phyloP scores from a whole-genome alignment of 148 eudicot genomes.

The Camellia granthamiana region DNA sequence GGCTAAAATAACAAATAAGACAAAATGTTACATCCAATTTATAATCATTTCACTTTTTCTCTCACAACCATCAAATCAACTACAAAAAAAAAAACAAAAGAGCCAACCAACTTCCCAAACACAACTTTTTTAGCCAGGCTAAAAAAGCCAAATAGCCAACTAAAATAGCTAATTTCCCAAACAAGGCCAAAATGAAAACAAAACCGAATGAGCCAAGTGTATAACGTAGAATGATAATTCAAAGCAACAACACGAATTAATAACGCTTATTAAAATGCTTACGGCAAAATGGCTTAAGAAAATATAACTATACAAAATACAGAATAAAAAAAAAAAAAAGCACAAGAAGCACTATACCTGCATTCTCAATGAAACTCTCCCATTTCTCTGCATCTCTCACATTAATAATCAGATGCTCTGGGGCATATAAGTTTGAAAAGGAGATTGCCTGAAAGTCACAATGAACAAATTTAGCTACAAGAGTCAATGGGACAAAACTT shows the following conservation, averaged over 20 bases:
- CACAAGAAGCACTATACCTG: slow-evolving; percentile 49
- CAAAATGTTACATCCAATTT: too few relatives aligned
- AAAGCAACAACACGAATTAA: background rate
- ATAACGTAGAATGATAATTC: background rate
- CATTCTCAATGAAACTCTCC: slow-evolving; percentile 90
- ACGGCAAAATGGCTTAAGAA: background rate
- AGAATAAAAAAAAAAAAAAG: background rate
- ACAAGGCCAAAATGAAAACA: too few relatives aligned
- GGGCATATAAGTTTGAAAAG: slow-evolving; percentile 93
- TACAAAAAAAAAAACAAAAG: too few relatives aligned
- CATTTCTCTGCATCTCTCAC: slow-evolving; percentile 97
- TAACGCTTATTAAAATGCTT: background rate
- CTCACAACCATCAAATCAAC: too few relatives aligned
- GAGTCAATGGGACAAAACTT: background rate
- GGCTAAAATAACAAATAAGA: too few relatives aligned
- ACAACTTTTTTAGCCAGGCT: too few relatives aligned
- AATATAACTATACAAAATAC: background rate
- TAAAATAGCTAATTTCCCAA: too few relatives aligned
- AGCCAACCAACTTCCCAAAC: too few relatives aligned
- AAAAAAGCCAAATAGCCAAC: too few relatives aligned
- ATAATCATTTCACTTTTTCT: too few relatives aligned
- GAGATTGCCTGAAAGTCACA: slow-evolving; percentile 65
- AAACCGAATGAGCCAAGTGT: too few relatives aligned
- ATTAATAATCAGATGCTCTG: slow-evolving; percentile 94
- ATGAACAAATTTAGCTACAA: slow-evolving; percentile 7